Base-by-base conservation (phyloP, 257 asterid species). In the Nicotiana attenuata region DNA sequence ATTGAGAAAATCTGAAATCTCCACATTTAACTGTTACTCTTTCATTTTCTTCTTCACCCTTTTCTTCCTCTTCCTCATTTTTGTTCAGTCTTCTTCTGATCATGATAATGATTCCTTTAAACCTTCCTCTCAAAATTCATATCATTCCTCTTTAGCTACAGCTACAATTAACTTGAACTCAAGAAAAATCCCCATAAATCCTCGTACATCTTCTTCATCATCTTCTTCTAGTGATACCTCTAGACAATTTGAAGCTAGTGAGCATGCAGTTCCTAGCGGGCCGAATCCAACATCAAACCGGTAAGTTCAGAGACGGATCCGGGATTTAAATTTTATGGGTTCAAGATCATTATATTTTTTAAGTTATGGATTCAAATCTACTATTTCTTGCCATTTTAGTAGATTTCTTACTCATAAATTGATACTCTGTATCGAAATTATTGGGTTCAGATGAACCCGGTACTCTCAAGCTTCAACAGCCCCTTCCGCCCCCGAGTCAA, bases 231-330 rank as follows among this genome's bases (percentile, higher is more conserved):
- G 82, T 16, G 35, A 47, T 7, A 20, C 84, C 16, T 52, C 80
- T 7, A 84, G 87, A 81, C 90, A 86, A 68, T 93, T 92, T 77
- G 90, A 87, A 81, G 92, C 82, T 8, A 83, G 89, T 68, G 85
- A 90, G 76, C 98, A 93, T 81, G 95, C 89, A 82, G 97, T 93
- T 83, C 98, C 98, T 0, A 93, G 96, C 67, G 98, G 98, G 35
- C 94, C 97, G 52, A 94, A 94, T 87, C 98, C 98, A 67, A 88
- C 91, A 80, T 86, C 92, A 33, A 93, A 93, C 84, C 85, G 90
- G 89, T 91, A 81, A 80, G 28, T 78, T 33, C 8, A 35, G 41
- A 5, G 41, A 5, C 8, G 8, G 41, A 35, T 35, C 1, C 8
- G 0, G 0, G 41, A 5, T 5, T 35, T 35, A 35, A 35, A 35